These are phyloP conservation scores for Actinidia polygama DNA, from an alignment of 179 eudicot genomes.

Conservation along the genomic window DNA sequence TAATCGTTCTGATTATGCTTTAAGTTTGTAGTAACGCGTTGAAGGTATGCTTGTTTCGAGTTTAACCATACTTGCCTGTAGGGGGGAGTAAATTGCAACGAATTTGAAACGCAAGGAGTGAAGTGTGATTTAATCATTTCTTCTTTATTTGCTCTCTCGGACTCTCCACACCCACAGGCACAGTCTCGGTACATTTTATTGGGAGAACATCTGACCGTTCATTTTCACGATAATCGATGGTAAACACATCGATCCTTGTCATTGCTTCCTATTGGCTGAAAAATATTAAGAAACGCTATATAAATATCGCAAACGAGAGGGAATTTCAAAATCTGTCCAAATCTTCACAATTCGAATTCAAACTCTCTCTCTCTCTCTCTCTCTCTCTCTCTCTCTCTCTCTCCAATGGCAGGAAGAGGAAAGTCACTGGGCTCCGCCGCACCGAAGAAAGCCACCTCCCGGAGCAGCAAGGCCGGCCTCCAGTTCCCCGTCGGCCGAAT, in stretches of 20 bases:
- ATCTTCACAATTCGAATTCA: background rate
- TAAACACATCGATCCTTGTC: background rate
- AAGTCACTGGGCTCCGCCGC: slow-evolving; percentile 51
- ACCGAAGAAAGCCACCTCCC: slow-evolving; percentile 59
- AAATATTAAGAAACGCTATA: background rate
- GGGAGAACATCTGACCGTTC: slow-evolving; percentile 9
- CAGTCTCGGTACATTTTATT: background rate
- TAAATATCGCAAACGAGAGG: background rate
- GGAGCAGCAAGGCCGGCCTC: slow-evolving; percentile 61
- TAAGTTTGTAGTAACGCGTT: too few species aligned
- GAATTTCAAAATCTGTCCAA: background rate
- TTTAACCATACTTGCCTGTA: too few species aligned
- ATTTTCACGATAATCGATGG: background rate
- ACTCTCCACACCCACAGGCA: background rate
- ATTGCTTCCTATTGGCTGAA: slow-evolving; percentile 4
- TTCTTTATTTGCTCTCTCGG: too few species aligned
- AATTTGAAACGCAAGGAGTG: background rate
- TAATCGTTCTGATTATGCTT: too few species aligned
- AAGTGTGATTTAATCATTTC: background rate
- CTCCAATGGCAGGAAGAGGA: slow-evolving; percentile 58
- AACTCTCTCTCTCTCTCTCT: background rate
- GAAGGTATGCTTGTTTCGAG: too few species aligned
- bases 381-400: background rate
- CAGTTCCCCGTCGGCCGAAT: slow-evolving; percentile 30
- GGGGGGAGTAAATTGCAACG: background rate